Evolutionary conservation across 306 rosid species (phyloP).

Genomic region (Castanospermum australe): DNA sequence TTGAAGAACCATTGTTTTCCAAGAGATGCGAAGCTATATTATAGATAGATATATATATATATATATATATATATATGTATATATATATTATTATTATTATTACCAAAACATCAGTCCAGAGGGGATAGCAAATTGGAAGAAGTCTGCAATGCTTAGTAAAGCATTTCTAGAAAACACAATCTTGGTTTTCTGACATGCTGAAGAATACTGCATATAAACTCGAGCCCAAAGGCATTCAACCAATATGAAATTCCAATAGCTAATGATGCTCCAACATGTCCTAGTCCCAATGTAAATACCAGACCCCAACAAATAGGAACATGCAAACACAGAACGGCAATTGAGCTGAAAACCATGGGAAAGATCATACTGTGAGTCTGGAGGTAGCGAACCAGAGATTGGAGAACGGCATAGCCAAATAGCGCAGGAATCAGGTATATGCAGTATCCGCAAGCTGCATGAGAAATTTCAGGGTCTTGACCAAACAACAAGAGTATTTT

Average conservation of each 20-base stretch:
- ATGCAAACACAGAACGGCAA: constrained; percentile 44
- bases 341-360: constrained; percentile 49
- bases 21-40: background rate
- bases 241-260: constrained; percentile 64
- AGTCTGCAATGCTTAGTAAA: constrained; percentile 37
- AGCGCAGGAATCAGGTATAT: constrained; percentile 47
- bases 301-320: constrained; percentile 58
- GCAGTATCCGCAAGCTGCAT: constrained; percentile 40
- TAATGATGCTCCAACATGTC: constrained; percentile 62
- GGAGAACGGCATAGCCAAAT: constrained; percentile 46
- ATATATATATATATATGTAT: no score
- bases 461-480: constrained; percentile 53
- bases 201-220: constrained; percentile 44
- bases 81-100: no score
- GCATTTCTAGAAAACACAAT: constrained; percentile 40
- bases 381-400: constrained; percentile 44
- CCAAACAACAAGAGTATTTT: constrained; percentile 39
- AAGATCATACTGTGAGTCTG: constrained; percentile 50
- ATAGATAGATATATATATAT: no score
- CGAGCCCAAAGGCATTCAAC: constrained; percentile 51
- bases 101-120: constrained; percentile 56
- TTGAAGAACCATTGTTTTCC: background rate
- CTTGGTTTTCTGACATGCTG: constrained; percentile 50
- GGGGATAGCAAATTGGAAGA: constrained; percentile 44
- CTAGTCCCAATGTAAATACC: constrained; percentile 43